Percentiles rank a stretch among this genome's conserved stretches.
These are phyloP conservation scores for Xylariaceae sp. DNA, from an alignment of 2,329 filamentous ascomycete species.

Conservation along the genomic window DNA sequence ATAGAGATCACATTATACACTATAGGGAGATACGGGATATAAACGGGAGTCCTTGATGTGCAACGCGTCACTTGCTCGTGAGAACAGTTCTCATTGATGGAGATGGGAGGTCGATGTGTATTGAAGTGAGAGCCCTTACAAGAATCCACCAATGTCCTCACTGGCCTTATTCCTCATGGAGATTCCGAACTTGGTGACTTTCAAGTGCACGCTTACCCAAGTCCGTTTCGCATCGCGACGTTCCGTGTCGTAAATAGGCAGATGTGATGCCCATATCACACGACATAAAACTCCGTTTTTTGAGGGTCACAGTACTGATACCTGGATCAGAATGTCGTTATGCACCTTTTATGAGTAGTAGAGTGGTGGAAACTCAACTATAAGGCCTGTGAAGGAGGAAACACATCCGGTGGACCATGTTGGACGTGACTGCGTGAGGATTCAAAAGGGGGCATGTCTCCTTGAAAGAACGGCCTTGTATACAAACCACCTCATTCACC, in stretches of 20 bases:
- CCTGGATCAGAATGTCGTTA: background rate
- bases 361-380: background rate
- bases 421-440: background rate
- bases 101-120: too few species aligned
- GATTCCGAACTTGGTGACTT: background rate
- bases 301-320: background rate
- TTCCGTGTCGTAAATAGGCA: constrained; percentile 13
- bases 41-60: too few species aligned
- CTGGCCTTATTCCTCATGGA: constrained; percentile 2
- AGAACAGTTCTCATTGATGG: too few species aligned
- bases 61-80: too few species aligned
- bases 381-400: constrained; percentile 9
- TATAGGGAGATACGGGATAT: too few species aligned
- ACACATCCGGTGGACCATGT: constrained; percentile 1
- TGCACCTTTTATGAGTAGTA: background rate
- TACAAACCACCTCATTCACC: background rate
- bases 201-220: background rate
- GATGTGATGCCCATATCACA: too few species aligned
- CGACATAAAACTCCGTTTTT: too few species aligned
- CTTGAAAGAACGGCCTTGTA: background rate
- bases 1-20: too few species aligned
- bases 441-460: constrained; percentile 8
- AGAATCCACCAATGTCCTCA: too few species aligned
- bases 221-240: background rate
- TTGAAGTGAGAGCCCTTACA: too few species aligned